Conservation (phyloP, 306 rosid species). For the Quercus aquifolioides region DNA sequence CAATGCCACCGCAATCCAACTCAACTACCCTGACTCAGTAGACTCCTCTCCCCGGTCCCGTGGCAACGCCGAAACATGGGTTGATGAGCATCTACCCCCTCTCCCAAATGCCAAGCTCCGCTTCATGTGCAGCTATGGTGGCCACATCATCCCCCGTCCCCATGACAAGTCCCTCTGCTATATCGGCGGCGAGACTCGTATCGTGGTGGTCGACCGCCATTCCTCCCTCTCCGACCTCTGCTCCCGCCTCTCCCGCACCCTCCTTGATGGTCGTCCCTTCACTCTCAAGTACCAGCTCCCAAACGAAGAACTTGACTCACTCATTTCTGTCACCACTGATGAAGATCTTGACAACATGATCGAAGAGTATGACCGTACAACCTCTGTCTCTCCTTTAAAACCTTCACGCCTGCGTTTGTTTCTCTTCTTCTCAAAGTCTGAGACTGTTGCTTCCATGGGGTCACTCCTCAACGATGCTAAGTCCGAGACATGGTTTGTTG, state of each 20-base stretch:
- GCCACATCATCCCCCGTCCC: slow-evolving; percentile 95
- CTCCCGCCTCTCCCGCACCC: slow-evolving; percentile 56
- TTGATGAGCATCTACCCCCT: slow-evolving; percentile 46
- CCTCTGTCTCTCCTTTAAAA: slow-evolving; percentile 32
- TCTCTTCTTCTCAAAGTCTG: slow-evolving; percentile 70
- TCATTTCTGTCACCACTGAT: slow-evolving; percentile 68
- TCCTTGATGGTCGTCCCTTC: slow-evolving; percentile 77
- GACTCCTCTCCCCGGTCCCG: slow-evolving; percentile 67
- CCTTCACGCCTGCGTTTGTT: slow-evolving; percentile 73
- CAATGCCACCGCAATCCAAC: slow-evolving; percentile 20
- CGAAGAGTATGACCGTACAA: slow-evolving; percentile 73
- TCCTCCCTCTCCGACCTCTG: slow-evolving; percentile 63
- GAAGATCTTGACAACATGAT: slow-evolving; percentile 95
- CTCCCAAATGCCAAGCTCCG: slow-evolving; percentile 80
- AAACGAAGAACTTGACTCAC: slow-evolving; percentile 71
- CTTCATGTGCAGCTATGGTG: slow-evolving; percentile 96
- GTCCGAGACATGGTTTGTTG: slow-evolving; percentile 93
- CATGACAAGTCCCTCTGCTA: slow-evolving; percentile 87
- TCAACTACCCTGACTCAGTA: slow-evolving; percentile 39
- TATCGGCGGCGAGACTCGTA: slow-evolving; percentile 91
- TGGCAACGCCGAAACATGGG: slow-evolving; percentile 46
- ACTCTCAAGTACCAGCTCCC: slow-evolving; percentile 87
- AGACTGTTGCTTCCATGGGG: slow-evolving; percentile 75
- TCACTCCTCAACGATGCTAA: slow-evolving; percentile 72
- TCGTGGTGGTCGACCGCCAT: slow-evolving; percentile 67